These are phyloP conservation scores for Phialophora tarda DNA, from an alignment of 2,329 filamentous ascomycete genomes.

Conservation along the genomic window DNA sequence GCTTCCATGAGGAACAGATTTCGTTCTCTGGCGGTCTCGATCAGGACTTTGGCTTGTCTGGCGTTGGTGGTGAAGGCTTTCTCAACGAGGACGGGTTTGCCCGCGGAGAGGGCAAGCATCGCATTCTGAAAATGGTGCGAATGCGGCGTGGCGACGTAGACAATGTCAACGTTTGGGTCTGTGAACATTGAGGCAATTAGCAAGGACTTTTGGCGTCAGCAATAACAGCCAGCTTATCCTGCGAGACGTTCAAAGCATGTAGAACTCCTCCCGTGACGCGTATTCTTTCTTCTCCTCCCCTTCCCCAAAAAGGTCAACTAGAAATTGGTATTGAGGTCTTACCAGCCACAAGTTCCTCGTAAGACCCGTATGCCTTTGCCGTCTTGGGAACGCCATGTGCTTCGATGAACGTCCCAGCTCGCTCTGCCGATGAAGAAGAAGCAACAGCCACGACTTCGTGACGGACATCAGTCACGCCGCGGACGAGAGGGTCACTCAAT, in stretches of 20 bases:
- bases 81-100: slow-evolving; percentile 88
- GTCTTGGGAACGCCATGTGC: slow-evolving; percentile 68
- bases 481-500: slow-evolving; percentile 72
- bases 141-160: slow-evolving; percentile 89
- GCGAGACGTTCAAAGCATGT: too few species aligned
- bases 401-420: slow-evolving; percentile 74
- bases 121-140: slow-evolving; percentile 92
- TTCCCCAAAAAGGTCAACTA: too few species aligned
- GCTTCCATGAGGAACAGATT: slow-evolving; percentile 79
- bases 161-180: slow-evolving; percentile 70
- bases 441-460: slow-evolving; percentile 81
- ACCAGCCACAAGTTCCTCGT: slow-evolving; percentile 80
- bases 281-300: too few species aligned
- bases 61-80: slow-evolving; percentile 89
- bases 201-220: too few species aligned
- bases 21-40: slow-evolving; percentile 73
- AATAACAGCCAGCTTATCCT: too few species aligned
- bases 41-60: slow-evolving; percentile 72
- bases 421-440: slow-evolving; percentile 73
- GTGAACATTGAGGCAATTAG: too few species aligned
- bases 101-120: slow-evolving; percentile 78
- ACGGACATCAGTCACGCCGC: slow-evolving; percentile 72
- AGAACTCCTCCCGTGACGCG: too few species aligned
- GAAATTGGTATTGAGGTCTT: too few species aligned
- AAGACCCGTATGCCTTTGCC: slow-evolving; percentile 74